Evolutionary conservation across 148 eudicot genomes (phyloP), one percentile per base, ranked within the genome.

Genomic region (Rhododendron williamsianum): DNA sequence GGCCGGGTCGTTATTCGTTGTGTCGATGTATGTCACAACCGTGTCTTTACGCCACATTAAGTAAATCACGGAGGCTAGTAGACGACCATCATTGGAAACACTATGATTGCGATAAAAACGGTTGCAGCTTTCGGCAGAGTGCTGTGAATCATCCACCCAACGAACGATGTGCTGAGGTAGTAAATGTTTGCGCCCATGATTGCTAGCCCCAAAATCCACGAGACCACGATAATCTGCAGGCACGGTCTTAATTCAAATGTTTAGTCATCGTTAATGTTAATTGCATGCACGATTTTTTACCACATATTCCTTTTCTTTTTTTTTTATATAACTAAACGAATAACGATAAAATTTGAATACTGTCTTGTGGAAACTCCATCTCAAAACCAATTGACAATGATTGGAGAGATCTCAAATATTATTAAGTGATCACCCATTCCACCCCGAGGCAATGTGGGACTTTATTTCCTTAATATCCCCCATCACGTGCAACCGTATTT

Each of bases 161-260:
- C 89, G 35, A 97, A 95, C 9, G 83, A 90, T 16, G 98, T 97
- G 82, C 72, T 87, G 23, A 97, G 83, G 90, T 92, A 97, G 85
- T 95, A 97, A 0, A 97, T 85, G 88, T 97, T 97, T 92, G 94
- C 92, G 85, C 93, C 94, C 2, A 92, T 94, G 82, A 97, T 91
- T 60, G 88, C 93, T 1, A 94, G 84, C 69, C 95, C 95, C 8
- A 93, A 79, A 48, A 90, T 49, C 97, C 94, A 96, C 6, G 95
- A 94, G 80, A 89, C 12, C 48, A 92, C 84, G 12, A 95, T 91
- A 15, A 93, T 92, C 96, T 92, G 88, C 78, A 84, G 10, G 19
- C 76, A 71, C 23, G 43, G 43, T 38, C 43, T 33, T 33, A 33
- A 33, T 38, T 38, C 41, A 35, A 12, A 73, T 73, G 41, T 15